A percentile compares a stretch with the other conserved stretches of the same genome.
phyloP scores from a whole-genome alignment of 1,284 basidiomycete species.

The Rhodotorula sp. region DNA sequence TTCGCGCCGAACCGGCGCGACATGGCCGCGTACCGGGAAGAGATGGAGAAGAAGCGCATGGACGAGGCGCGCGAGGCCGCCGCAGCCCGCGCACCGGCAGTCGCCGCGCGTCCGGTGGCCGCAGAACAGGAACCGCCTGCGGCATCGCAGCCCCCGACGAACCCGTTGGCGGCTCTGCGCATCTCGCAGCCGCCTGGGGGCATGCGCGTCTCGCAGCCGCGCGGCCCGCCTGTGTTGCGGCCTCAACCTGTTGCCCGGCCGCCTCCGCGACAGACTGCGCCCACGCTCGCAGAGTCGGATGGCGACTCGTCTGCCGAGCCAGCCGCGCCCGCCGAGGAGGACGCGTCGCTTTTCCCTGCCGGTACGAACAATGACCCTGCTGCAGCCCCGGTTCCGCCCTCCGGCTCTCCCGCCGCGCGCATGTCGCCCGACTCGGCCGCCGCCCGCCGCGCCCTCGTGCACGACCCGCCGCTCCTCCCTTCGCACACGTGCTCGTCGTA shows the following conservation, averaged over 20 bases:
- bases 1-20: constrained; percentile 47
- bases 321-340: neutral
- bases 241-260: constrained; percentile 10
- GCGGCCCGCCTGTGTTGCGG: constrained; percentile 5
- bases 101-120: too few relatives aligned
- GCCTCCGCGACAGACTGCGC: neutral
- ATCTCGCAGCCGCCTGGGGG: constrained; percentile 27
- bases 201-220: constrained; percentile 14
- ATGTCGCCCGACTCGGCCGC: neutral
- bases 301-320: too few relatives aligned
- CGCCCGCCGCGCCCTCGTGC: neutral
- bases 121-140: neutral
- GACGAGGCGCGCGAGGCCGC: constrained; percentile 19
- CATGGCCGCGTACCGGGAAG: constrained; percentile 45
- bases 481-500: constrained; percentile 66
- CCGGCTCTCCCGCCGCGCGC: neutral
- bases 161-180: constrained; percentile 27
- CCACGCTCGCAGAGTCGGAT: neutral
- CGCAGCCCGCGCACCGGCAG: too few relatives aligned
- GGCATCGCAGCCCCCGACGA: neutral
- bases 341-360: neutral
- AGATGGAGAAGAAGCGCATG: constrained; percentile 35
- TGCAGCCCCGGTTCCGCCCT: neutral
- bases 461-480: constrained; percentile 31
- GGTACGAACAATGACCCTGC: neutral